Base-by-base conservation (phyloP, 352 stramenopile species). In the Globisporangium sylvaticum region DNA sequence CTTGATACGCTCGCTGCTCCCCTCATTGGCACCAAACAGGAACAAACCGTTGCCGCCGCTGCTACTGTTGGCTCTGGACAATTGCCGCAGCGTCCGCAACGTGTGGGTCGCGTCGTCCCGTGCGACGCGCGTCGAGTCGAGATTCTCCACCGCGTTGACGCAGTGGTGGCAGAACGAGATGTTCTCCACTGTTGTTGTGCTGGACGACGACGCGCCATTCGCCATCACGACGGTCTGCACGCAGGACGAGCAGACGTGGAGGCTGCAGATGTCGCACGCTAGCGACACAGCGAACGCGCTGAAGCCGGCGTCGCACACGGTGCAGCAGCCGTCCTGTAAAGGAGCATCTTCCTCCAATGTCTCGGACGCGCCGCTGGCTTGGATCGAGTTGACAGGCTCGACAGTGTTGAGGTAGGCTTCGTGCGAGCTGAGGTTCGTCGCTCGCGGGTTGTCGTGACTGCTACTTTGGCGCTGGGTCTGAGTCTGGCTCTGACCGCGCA, bases 1-100 rank as follows among this genome's bases (percentile, higher is more conserved):
- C 54, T 74, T 71, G 53, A 65, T 46, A 24, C 68, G 68, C 8
- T 71, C n/a, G n/a, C n/a, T n/a, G n/a, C n/a, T n/a, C n/a, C n/a
- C n/a, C n/a, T n/a, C 65, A 34, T 46, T 5, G n/a, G 20, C 1
- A 8, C 32, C 32, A 25, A 31, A 0, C 8, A 44, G n/a, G 42
- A 44, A 15, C 37, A 52, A 24, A 29, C 6, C 52, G 5, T 22
- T 22, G 18, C 15, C 15, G 5, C 8, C 14, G 52, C 14, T 20
- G 25, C 4, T n/a, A 52, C 55, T 27, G 32, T 31, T 48, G 27
- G 39, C 14, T 10, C 48, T 50, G 0, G 50, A 46, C 7, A 56
- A 56, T 20, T 48, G 64, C 10, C 58, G 56, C n/a, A 70, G 57
- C 18, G 31, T 25, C n/a, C 58, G 5, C 29, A 71, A 39, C 25